Evolutionary conservation across 2,329 filamentous ascomycete genomes (phyloP), one percentile per base, ranked within the genome.

Genomic region (Hypocrella siamensis): DNA sequence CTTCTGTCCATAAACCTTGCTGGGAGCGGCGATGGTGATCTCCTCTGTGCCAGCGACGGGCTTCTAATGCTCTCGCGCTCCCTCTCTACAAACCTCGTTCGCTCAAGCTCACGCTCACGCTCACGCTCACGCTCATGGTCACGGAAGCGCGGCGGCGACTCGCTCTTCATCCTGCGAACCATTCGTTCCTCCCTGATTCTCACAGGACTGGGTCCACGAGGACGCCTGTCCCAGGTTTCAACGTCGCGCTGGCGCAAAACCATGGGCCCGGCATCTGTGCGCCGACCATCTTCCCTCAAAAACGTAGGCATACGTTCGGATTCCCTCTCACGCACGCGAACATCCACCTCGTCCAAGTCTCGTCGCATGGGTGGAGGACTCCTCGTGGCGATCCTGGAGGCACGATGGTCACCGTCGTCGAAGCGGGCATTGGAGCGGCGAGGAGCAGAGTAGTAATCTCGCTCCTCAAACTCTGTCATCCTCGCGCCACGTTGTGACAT

Each of bases 161-260:
- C 46, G 37, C 63, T 67, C 37, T 60, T 52, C 17, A 56, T 51
- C 26, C 61, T 52, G 31, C 55, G 48, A 14, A 65, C 42, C 31
- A 61, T 45, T 26, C 62, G 58, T 40, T 57, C 51, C 42, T 65
- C 59, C 19, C 57, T 52, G 29, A 57, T 47, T 6, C 55, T 55
- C 14, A 56, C 38, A 17, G 61, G 61, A 37, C 52, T 57, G 35
- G 58, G 63, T 31, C 56, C 62, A 31, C 60, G 56, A 26, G 51
- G 54, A 32, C 58, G 60, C 32, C 58, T 57, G 46, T 71, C 66
- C 36, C 66, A 44, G 1, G 62, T 67, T 52, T 72, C 68, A 31
- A 70, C 56, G 34, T 72, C 66, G 28, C 67, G 60, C 41, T 64
- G 54, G 31, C 68, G 62, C 30, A 73, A 56, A 14, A 73, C 67